Percentiles rank a stretch among this genome's conserved stretches.
phyloP scores from a whole-genome alignment of 1,139 yeast species.

The Debaryomyces psychrophilus region DNA sequence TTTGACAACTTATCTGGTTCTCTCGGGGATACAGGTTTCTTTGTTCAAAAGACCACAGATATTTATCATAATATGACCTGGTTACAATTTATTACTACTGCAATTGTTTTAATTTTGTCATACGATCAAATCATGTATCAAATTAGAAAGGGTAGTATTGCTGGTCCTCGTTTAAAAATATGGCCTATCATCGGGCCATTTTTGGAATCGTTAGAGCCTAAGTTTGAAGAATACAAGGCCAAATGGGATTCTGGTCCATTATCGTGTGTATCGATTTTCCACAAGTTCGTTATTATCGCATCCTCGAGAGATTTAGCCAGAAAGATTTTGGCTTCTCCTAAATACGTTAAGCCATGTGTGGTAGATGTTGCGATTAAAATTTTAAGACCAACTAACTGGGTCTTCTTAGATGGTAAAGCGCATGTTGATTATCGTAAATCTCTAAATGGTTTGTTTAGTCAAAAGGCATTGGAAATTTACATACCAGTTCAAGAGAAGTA shows the following conservation, averaged over 20 bases:
- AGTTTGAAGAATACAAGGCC: conserved; percentile 87
- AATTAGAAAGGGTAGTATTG: conserved; percentile 79
- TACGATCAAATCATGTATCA: conserved; percentile 85
- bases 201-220: conserved; percentile 92
- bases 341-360: conserved; percentile 93
- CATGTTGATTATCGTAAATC: conserved; percentile 92
- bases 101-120: conserved; percentile 54
- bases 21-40: conserved; percentile 1
- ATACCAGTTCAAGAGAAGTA: conserved; percentile 81
- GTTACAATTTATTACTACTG: conserved; percentile 42
- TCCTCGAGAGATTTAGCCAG: conserved; percentile 88
- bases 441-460: conserved; percentile 85
- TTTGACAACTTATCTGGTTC: conserved; percentile 12
- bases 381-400: conserved; percentile 96
- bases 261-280: conserved; percentile 95
- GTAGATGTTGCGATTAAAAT: conserved; percentile 95
- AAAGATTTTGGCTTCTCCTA: conserved; percentile 82
- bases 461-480: conserved; percentile 79
- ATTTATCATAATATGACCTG: conserved; percentile 12
- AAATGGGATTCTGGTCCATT: conserved; percentile 95
- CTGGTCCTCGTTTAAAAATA: conserved; percentile 82
- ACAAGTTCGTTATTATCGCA: conserved; percentile 95
- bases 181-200: conserved; percentile 98
- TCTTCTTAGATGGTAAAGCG: conserved; percentile 91
- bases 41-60: conserved; percentile 6